These are phyloP conservation scores for Trametes hirsuta DNA, from an alignment of 1,284 basidiomycete genomes.

Conservation along the genomic window DNA sequence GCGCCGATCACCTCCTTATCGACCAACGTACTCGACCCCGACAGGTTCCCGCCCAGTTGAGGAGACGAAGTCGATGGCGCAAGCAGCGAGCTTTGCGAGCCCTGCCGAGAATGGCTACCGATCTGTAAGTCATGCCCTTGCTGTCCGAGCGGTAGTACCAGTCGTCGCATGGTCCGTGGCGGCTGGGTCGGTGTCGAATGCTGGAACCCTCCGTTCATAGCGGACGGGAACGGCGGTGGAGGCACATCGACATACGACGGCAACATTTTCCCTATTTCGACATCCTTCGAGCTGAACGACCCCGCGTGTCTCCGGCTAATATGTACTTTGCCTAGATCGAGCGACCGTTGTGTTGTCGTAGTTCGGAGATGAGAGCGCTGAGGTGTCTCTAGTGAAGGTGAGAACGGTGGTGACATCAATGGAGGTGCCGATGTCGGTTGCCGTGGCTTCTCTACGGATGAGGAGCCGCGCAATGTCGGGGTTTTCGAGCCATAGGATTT, in stretches of 20 bases:
- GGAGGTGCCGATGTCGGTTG: constrained; percentile 34
- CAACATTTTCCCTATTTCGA: constrained; percentile 84
- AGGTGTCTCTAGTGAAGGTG: constrained; percentile 25
- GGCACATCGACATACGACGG: constrained; percentile 60
- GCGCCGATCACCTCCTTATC: constrained; percentile 73
- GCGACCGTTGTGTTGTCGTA: constrained; percentile 24
- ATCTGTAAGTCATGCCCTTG: constrained; percentile 18
- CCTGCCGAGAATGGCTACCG: constrained; percentile 55
- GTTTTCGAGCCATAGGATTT: constrained; percentile 30
- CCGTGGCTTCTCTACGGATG: constrained; percentile 17
- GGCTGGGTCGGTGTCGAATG: constrained; percentile 41
- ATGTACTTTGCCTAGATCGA: constrained; percentile 36
- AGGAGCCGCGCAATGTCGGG: constrained; percentile 22
- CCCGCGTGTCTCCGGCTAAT: constrained; percentile 85
- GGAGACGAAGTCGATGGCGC: constrained; percentile 41
- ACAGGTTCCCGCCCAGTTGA: constrained; percentile 19
- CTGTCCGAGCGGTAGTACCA: constrained; percentile 21
- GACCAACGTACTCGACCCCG: constrained; percentile 55
- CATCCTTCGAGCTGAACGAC: constrained; percentile 90
- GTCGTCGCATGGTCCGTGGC: constrained; percentile 46
- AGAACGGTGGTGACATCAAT: constrained; percentile 26
- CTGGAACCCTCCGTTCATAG: constrained; percentile 20
- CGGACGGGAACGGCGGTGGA: constrained; percentile 14
- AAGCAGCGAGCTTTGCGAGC: constrained; percentile 58
- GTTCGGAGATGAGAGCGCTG: constrained; percentile 28